Evolutionary conservation across 2,329 filamentous ascomycete genomes (phyloP).

Genomic region (Sporothrix protearum): DNA sequence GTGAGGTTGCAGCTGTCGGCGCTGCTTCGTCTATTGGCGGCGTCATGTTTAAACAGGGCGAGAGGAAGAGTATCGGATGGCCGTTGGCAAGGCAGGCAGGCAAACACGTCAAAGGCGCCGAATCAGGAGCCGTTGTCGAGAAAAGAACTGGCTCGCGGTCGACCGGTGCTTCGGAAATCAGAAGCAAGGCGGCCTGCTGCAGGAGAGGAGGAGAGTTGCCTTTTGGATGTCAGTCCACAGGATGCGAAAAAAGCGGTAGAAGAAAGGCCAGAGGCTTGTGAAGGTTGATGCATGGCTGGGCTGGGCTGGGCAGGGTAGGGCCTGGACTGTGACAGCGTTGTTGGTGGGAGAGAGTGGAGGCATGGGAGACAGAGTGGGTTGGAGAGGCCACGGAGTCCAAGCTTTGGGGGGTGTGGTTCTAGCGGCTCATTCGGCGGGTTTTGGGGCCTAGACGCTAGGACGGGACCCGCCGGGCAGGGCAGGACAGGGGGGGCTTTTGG

Average conservation of each 20-base stretch:
- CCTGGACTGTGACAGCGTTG: neutral
- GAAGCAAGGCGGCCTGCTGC: conserved; percentile 1
- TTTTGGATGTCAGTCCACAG: conserved; percentile 1
- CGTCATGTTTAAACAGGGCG: neutral
- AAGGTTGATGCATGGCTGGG: neutral
- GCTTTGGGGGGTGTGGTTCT: neutral
- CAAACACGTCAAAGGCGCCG: neutral
- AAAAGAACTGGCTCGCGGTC: neutral
- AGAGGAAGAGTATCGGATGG: neutral
- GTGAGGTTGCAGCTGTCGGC: neutral
- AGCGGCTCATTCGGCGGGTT: conserved; percentile 8
- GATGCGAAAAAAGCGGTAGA: neutral
- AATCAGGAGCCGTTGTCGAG: neutral
- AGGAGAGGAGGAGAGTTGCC: neutral
- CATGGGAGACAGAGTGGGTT: neutral
- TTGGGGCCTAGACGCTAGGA: conserved; percentile 9
- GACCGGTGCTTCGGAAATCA: neutral
- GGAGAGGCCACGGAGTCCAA: neutral
- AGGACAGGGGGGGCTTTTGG: neutral
- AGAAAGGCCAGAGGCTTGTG: conserved; percentile 9
- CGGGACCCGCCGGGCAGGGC: conserved; percentile 14
- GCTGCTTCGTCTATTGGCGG: conserved; percentile 9
- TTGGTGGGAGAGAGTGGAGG: neutral
- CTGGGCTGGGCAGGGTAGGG: neutral
- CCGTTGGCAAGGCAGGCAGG: neutral